Evolutionary conservation across 225 moss, liverwort and hornwort species (phyloP), one percentile per base, ranked within the genome.

Genomic region (Physcomitrium patens): DNA sequence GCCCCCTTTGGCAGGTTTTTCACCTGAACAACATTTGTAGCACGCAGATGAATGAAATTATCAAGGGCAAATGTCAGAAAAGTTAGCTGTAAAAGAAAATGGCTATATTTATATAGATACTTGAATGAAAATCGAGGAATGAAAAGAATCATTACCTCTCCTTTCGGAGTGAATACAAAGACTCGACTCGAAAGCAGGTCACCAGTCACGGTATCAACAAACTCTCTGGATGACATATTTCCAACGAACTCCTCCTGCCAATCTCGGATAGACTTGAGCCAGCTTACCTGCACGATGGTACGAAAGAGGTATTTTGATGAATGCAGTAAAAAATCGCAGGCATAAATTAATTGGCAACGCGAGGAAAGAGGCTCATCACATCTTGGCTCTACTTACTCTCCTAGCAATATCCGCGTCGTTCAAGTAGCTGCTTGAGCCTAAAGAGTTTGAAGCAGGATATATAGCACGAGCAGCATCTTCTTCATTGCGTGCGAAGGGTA

Each of bases 221-320:
- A 99, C 79, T 99, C 97, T 74, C 97, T 84, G 22, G 97, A 99
- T 16, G 97, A 95, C 97, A 99, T 99, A 56, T 99, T 99, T 65
- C 97, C 97, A 57, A 99, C 97, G 31, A 99, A 99, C 66, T 99
- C 97, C 79, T 99, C 97, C 70, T 99, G 97, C 97, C 97, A 99
- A 58, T 99, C 97, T 75, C 97, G 89, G 56, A 99, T 99, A 54
- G 97, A 99, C 76, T 99, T 94, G 74, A 99, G 89, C 97, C 97
- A 99, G 82, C 97, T 99, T 44, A 99, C 97, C 97, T 99, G 94
- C 77, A 76, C 7, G 58, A 67, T 1, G 65, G 15, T 58, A 49
- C 28, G 5, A 37, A 10, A 54, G 65, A 65, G 17, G 1, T 5
- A 45, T 43, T 22, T 44, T 49, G 50, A 26, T 19, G 17, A 28